phyloP scores from a whole-genome alignment of 2,329 filamentous ascomycete genomes.

The Aureobasidium sp. region DNA sequence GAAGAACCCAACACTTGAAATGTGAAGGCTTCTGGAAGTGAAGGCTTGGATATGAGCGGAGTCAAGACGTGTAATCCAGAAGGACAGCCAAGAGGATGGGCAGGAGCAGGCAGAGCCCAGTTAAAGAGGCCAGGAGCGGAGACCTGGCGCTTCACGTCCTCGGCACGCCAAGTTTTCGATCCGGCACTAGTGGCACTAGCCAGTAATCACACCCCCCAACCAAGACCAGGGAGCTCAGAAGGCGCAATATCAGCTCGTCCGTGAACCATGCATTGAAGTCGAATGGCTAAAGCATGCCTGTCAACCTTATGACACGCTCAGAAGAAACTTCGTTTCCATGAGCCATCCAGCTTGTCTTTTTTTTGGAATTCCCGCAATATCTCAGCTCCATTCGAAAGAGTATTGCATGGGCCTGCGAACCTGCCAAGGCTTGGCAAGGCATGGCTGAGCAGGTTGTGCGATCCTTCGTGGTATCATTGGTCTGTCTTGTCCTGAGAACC shows the following conservation, averaged over 20 bases:
- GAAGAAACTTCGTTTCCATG: no score
- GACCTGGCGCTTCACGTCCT: no score
- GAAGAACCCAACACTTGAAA: neutral
- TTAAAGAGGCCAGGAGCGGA: neutral
- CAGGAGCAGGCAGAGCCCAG: neutral
- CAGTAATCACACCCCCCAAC: no score
- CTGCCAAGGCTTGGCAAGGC: neutral
- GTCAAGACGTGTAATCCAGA: neutral
- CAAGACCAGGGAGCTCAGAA: no score
- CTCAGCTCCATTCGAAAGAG: no score
- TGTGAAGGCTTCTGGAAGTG: neutral
- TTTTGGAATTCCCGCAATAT: no score
- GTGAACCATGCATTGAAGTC: no score
- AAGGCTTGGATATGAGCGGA: neutral
- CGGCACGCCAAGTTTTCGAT: no score
- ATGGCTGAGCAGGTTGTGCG: neutral
- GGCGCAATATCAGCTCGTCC: no score
- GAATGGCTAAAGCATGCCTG: neutral
- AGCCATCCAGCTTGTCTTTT: no score
- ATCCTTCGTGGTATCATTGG: neutral
- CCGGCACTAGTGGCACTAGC: no score
- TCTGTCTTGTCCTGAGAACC: neutral
- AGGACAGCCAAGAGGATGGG: neutral
- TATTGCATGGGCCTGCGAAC: neutral
- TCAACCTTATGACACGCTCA: neutral